Percentiles rank a stretch among this genome's conserved stretches.
These are phyloP conservation scores for Desmodesmus armatus DNA, from an alignment of 139 green algal species.

Conservation along the genomic window DNA sequence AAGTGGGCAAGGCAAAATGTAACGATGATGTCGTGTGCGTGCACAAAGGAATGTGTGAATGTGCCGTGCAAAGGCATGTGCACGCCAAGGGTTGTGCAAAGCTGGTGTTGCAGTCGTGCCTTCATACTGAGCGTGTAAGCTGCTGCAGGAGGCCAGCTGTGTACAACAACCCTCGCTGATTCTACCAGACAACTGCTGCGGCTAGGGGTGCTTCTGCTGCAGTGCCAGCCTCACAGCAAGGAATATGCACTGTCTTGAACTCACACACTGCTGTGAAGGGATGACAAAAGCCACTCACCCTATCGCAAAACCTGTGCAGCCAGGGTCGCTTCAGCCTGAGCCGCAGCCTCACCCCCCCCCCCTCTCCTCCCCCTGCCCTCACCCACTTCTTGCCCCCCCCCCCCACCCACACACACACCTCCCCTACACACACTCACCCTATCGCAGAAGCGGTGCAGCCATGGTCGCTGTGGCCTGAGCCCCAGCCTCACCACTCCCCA, in stretches of 20 bases:
- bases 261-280: no score
- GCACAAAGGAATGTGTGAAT: background rate
- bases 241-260: no score
- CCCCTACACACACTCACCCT: background rate
- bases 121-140: no score
- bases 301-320: background rate
- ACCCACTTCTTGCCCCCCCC: no score
- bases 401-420: background rate
- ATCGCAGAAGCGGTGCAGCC: background rate
- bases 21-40: no score
- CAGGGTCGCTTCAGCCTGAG: background rate
- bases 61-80: background rate
- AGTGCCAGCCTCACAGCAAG: no score
- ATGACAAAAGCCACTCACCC: background rate
- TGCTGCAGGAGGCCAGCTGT: no score
- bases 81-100: background rate
- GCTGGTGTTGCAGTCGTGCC: no score
- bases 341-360: background rate
- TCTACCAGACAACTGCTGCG: no score
- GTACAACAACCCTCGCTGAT: no score
- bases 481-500: slow-evolving; percentile 18
- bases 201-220: no score
- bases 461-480: background rate
- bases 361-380: no score
- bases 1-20: background rate